These are phyloP conservation scores for Trametes cubensis DNA, from an alignment of 768 basidiomycete species.

Conservation along the genomic window DNA sequence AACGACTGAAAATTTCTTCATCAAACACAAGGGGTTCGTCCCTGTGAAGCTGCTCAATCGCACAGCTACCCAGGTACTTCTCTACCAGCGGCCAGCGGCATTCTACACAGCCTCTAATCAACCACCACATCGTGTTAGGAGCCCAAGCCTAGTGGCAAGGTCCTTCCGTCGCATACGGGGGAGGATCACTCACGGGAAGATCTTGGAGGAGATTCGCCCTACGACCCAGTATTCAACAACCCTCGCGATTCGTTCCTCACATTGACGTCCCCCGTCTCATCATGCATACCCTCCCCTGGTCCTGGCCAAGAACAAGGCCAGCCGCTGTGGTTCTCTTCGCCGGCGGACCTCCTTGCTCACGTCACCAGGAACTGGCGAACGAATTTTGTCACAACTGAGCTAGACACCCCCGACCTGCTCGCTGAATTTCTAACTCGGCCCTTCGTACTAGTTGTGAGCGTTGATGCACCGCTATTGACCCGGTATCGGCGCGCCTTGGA, in stretches of 20 bases:
- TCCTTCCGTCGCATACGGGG: neutral
- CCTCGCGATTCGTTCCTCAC: slow-evolving; percentile 29
- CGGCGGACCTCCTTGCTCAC: slow-evolving; percentile 63
- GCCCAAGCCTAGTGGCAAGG: neutral
- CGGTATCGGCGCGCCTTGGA: slow-evolving; percentile 56
- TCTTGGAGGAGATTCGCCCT: neutral
- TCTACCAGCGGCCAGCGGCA: neutral
- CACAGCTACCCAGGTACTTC: neutral
- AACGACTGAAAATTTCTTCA: slow-evolving; percentile 59
- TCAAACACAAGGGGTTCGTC: slow-evolving; percentile 58
- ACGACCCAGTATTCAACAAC: neutral
- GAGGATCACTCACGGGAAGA: neutral
- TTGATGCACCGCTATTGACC: slow-evolving; percentile 79
- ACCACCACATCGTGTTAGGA: neutral
- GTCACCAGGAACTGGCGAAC: slow-evolving; percentile 81
- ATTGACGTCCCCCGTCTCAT: slow-evolving; percentile 30
- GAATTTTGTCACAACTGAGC: slow-evolving; percentile 80
- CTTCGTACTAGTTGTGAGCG: slow-evolving; percentile 81
- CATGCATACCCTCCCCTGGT: slow-evolving; percentile 29
- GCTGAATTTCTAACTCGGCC: slow-evolving; percentile 80
- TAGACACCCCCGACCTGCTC: slow-evolving; percentile 57
- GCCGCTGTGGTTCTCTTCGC: slow-evolving; percentile 45
- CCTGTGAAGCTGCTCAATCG: slow-evolving; percentile 37
- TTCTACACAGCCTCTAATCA: neutral
- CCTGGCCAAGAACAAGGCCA: slow-evolving; percentile 15